phyloP scores from a whole-genome alignment of 225 moss, liverwort and hornwort species.

The Straminergon stramineum region DNA sequence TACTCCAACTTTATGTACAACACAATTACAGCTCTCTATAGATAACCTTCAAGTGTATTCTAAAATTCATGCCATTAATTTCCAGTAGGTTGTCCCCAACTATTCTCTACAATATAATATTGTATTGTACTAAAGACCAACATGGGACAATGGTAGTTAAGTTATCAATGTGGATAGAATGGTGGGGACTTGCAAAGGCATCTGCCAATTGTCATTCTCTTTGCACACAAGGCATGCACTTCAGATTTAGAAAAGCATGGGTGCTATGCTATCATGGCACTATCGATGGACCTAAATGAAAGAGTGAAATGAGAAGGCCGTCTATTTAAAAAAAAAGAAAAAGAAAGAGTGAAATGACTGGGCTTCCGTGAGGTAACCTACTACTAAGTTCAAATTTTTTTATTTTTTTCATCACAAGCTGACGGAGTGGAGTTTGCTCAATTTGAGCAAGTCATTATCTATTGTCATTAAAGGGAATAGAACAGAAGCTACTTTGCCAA shows the following conservation, averaged over 20 bases:
- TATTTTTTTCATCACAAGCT: neutral
- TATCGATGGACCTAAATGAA: neutral
- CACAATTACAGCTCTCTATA: too few species aligned
- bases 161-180: neutral
- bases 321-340: too few species aligned
- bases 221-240: neutral
- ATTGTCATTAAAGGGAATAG: fast-evolving
- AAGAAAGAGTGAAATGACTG: too few species aligned
- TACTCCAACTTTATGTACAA: neutral
- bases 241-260: neutral
- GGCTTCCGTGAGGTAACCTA: too few species aligned
- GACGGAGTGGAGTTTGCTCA: neutral
- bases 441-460: neutral
- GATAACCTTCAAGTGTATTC: neutral
- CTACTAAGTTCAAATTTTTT: too few species aligned
- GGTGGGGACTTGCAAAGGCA: neutral
- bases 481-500: neutral
- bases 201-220: neutral
- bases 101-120: too few species aligned
- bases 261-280: too few species aligned
- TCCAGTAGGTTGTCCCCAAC: too few species aligned
- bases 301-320: too few species aligned
- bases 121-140: neutral
- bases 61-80: neutral
- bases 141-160: neutral